Conservation (phyloP, 768 basidiomycete genomes). For the Panaeolus papilionaceus region DNA sequence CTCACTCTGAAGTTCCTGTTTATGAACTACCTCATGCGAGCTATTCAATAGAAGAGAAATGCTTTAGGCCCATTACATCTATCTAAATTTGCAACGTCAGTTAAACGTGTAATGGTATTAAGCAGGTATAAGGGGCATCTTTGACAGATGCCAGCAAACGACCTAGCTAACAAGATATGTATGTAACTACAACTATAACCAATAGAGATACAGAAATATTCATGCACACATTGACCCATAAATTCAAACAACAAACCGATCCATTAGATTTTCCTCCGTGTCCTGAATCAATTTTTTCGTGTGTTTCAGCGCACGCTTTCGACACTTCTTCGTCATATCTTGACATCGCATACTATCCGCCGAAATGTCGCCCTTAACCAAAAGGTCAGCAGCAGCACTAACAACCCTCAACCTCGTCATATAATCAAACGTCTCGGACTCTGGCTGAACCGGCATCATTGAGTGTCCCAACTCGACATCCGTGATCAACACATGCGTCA, state of each 20-base stretch:
- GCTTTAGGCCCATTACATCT: background rate
- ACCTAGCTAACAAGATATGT: too few species aligned
- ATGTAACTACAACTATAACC: too few species aligned
- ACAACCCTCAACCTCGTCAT: conserved; percentile 1
- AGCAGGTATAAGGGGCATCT: background rate
- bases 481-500: background rate
- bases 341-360: conserved; percentile 3
- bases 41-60: background rate
- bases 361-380: background rate
- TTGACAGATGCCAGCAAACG: background rate
- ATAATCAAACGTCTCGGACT: conserved; percentile 7
- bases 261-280: background rate
- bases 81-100: too few species aligned
- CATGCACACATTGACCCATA: background rate
- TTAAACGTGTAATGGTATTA: background rate
- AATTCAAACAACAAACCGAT: conserved; percentile 10
- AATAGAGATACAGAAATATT: background rate
- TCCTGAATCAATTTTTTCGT: background rate
- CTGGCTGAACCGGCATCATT: conserved; percentile 1
- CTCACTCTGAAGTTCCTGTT: background rate
- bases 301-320: conserved; percentile 5
- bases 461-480: background rate
- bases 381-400: background rate
- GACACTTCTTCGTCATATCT: background rate
- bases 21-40: background rate